Base-by-base conservation (phyloP, 2,329 filamentous ascomycete genomes). In the Phyllosticta capitalensis region DNA sequence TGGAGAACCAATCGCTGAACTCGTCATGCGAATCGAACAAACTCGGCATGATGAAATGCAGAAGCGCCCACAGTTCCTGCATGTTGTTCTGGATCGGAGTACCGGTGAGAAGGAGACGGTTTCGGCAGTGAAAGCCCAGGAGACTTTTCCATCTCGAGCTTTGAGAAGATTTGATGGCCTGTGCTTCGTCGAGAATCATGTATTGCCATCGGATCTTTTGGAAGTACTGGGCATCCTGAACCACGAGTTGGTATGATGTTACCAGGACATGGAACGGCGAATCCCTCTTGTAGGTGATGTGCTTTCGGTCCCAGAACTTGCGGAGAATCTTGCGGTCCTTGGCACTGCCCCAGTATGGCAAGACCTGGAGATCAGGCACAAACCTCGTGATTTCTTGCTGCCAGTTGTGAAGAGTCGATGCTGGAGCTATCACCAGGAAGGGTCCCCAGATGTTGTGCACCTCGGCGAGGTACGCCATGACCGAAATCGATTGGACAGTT, bases 21-120 rank as follows among this genome's bases (percentile, higher is more conserved):
- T 94, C 90, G 69, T 95, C 90, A 74, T 94, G 90, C 0, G 88
- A 92, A 73, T 94, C 94, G 74, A 99, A 99, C 56, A 99, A 81
- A 51, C 90, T 96, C n/a, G 94, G 94, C 94, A 99, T 97, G 77
- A 97, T 97, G 78, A 99, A 99, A 81, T 99, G 94, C 20, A 99
- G 81, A 65, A 99, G 76, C 28, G 94, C 94, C 94, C 94, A 99
- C 61, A 99, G 76, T 75, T 99, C 92, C 75, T 97, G 94, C 94
- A 99, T 99, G 80, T 97, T 99, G 78, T 99, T 99, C 74, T 99
- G 94, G 65, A 99, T 97, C 2, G 94, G 94, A 0, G 94, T 99
- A 76, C 94, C 94, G 0, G 94, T 99, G 20, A 99, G 82, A 52
- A 99, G 79, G 53, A 99, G 83, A 65, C 94, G 85, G 75, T 97